Base-by-base conservation (phyloP, 192 early-diverging fungal genomes). In the Geranomyces michiganensis region DNA sequence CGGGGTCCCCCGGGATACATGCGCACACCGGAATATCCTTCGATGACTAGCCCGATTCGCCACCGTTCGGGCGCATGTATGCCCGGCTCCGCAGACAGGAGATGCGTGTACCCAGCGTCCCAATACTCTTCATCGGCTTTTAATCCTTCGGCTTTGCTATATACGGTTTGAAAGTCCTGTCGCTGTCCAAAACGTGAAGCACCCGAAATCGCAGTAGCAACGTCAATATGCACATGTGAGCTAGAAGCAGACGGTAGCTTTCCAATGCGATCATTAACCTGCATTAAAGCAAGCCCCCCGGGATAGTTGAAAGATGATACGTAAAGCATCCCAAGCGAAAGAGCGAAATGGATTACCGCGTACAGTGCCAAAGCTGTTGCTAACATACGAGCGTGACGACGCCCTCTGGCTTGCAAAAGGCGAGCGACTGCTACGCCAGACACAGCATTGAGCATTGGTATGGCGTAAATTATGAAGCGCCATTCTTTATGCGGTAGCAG, bases 401-500 rank as follows among this genome's bases (percentile, higher is more conserved):
- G 36, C 36, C 10, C 10, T 14, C 56, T 8, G 19, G 24, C 33
- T 14, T n/a, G 21, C 10, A 30, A 26, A 9, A n/a, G 24, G 24
- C 14, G 7, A 12, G 31, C 36, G 13, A 45, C 24, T 36, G 29
- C 46, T 7, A 58, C 36, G 26, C n/a, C 49, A 36, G 14, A 36
- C 73, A 78, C 10, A 31, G 33, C 48, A 49, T 95, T 95, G 58
- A 93, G 70, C 2, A 97, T 69, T 0, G 95, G 95, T 14, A 99
- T 81, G 15, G 86, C 83, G 27, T 95, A 93, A 1, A 96, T 75
- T 0, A 99, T 85, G 74, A 99, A 99, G 15, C 96, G 82, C 93
- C 94, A 96, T 72, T 99, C 96, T 76, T 99, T 99, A 78, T 98
- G 96, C 14, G 85, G 84, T 43, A 94, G 81, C 29, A 86, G 80